phyloP scores from a whole-genome alignment of 2,329 filamentous ascomycete genomes.

The Pochonia chlamydosporia region DNA sequence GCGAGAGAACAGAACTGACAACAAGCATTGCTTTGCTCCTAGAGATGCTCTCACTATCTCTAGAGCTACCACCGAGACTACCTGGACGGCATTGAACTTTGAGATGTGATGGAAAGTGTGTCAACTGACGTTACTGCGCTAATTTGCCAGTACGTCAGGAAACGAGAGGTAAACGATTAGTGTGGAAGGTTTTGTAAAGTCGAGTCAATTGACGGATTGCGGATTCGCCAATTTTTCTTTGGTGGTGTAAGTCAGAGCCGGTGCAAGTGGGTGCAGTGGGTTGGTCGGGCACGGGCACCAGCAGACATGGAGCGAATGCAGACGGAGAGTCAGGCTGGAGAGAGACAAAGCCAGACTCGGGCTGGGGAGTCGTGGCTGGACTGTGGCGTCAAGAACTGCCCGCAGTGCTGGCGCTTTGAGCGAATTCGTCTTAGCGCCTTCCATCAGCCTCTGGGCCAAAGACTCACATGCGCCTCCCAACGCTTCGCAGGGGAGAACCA shows the following conservation, averaged over 20 bases:
- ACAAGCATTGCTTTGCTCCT: conserved; percentile 57
- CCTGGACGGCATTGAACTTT: conserved; percentile 53
- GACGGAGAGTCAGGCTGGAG: not conserved
- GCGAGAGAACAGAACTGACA: conserved; percentile 34
- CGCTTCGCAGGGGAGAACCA: no score
- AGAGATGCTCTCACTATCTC: conserved; percentile 75
- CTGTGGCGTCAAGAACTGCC: no score
- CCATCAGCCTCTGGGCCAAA: no score
- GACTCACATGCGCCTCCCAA: no score
- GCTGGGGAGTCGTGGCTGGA: no score
- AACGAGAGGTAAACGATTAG: not conserved
- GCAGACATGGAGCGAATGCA: conserved; percentile 11
- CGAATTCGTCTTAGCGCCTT: no score
- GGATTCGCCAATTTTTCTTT: conserved; percentile 17
- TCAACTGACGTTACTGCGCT: not conserved
- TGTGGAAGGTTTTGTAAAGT: conserved; percentile 1
- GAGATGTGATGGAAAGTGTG: not conserved
- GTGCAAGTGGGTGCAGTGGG: conserved; percentile 14
- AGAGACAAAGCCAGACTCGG: no score
- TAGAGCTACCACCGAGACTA: conserved; percentile 70
- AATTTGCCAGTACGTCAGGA: not conserved
- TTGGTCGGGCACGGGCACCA: conserved; percentile 12
- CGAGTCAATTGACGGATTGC: not conserved
- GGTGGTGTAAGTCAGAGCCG: conserved; percentile 19
- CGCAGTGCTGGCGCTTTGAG: no score